A percentile compares a stretch with the other conserved stretches of the same genome.
Conservation (phyloP, 441 rosid genomes). For the Erodium chrysanthum region DNA sequence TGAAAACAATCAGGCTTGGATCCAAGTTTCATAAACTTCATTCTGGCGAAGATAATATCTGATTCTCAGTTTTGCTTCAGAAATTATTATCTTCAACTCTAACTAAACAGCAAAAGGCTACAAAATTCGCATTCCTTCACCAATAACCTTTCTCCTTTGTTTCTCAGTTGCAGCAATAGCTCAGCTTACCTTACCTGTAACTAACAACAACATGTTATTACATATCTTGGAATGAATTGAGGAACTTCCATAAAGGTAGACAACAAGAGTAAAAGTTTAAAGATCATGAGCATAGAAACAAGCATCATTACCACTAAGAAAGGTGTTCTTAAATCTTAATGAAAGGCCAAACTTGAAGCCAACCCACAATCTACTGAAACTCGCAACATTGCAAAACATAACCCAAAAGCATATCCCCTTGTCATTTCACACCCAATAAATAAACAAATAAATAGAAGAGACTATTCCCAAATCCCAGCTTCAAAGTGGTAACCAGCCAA, state of each 20-base stretch:
- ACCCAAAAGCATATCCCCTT: slow-evolving; percentile 5
- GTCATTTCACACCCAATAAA: slow-evolving; percentile 15
- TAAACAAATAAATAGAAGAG: background rate
- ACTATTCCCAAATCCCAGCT: slow-evolving; percentile 11
- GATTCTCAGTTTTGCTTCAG: slow-evolving; percentile 20
- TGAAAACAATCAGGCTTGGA: slow-evolving; percentile 76
- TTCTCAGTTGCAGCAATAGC: no score
- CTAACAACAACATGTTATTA: slow-evolving; percentile 36
- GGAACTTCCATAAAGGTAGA: slow-evolving; percentile 40
- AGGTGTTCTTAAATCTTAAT: slow-evolving; percentile 29
- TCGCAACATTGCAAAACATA: background rate
- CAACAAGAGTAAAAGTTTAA: slow-evolving; percentile 36
- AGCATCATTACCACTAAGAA: slow-evolving; percentile 39
- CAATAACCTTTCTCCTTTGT: no score
- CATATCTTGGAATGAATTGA: slow-evolving; percentile 33
- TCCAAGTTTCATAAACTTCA: slow-evolving; percentile 96
- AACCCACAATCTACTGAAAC: background rate
- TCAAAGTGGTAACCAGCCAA: no score
- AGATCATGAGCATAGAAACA: slow-evolving; percentile 13
- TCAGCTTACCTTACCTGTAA: slow-evolving; percentile 42
- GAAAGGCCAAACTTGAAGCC: slow-evolving; percentile 16
- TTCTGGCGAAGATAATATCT: slow-evolving; percentile 27
- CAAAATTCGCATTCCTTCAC: no score
- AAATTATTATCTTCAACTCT: slow-evolving; percentile 7
- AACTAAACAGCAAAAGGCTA: slow-evolving; percentile 13